Percentiles rank a stretch among this genome's conserved stretches.
Evolutionary conservation across 495 filamentous ascomycete genomes (phyloP).

Genomic region (Hyaloscypha hepaticicola): DNA sequence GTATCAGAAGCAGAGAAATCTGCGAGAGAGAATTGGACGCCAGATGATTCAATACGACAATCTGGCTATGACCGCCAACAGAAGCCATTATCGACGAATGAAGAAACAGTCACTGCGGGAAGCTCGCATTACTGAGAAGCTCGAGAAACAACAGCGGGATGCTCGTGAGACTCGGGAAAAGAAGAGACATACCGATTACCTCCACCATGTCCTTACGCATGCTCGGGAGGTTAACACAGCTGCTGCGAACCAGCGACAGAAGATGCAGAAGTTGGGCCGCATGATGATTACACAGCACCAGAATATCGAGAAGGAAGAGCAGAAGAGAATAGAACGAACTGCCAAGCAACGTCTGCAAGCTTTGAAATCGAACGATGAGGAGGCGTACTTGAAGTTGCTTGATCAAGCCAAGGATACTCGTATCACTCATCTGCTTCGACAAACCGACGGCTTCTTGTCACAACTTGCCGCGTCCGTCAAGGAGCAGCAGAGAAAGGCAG

Average conservation of each 20-base stretch:
- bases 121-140: conserved; percentile 93
- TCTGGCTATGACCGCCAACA: conserved; percentile 91
- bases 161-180: conserved; percentile 91
- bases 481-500: conserved; percentile 80
- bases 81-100: conserved; percentile 82
- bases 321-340: conserved; percentile 93
- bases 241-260: conserved; percentile 61
- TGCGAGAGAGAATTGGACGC: conserved; percentile 81
- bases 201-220: conserved; percentile 70
- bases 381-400: conserved; percentile 93
- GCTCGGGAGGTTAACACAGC: conserved; percentile 58
- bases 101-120: conserved; percentile 97
- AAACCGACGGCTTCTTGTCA: conserved; percentile 95
- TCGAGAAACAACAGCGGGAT: conserved; percentile 97
- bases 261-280: conserved; percentile 80
- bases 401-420: conserved; percentile 98
- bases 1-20: conserved; percentile 76
- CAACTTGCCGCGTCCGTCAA: conserved; percentile 93
- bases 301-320: conserved; percentile 98
- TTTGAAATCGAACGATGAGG: conserved; percentile 97
- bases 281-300: conserved; percentile 86
- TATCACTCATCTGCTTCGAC: conserved; percentile 92
- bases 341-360: conserved; percentile 99
- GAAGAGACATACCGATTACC: conserved; percentile 90
- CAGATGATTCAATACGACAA: conserved; percentile 93